Evolutionary conservation across 345 rosid species (phyloP).

Genomic region (Sapria himalayana): DNA sequence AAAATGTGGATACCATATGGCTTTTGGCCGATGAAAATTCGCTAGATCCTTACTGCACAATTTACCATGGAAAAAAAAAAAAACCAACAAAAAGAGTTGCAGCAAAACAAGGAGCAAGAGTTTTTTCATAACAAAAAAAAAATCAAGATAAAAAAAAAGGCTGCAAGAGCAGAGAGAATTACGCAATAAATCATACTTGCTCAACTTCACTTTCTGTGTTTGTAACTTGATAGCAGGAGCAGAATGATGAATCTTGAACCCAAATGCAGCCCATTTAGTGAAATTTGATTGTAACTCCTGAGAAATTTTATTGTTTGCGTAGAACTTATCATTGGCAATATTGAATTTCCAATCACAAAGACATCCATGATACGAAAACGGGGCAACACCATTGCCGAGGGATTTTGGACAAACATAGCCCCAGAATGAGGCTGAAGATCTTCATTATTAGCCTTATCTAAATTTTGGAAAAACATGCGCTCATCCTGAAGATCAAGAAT

Average conservation of each 20-base stretch:
- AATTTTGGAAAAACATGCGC: constrained; percentile 82
- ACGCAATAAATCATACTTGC: constrained; percentile 50
- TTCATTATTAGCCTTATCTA: constrained; percentile 42
- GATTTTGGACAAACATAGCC: constrained; percentile 63
- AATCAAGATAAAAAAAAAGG: constrained; percentile 2
- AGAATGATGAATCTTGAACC: constrained; percentile 71
- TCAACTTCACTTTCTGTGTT: constrained; percentile 74
- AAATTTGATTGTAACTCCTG: constrained; percentile 70
- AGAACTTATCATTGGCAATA: constrained; percentile 87
- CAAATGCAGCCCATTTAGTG: constrained; percentile 50
- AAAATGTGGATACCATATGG: constrained; percentile 88
- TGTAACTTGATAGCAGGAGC: constrained; percentile 90
- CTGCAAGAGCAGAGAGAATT: background rate
- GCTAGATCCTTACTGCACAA: constrained; percentile 83
- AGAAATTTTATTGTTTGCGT: constrained; percentile 62
- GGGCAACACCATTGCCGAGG: constrained; percentile 14
- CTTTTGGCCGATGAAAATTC: constrained; percentile 90
- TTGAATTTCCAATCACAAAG: constrained; percentile 65
- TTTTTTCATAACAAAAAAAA: background rate
- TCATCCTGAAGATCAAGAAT: constrained; percentile 86
- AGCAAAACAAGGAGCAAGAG: background rate
- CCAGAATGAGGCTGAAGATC: constrained; percentile 70
- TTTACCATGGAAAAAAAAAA: background rate
- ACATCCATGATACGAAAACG: no score
- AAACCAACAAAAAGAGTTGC: background rate